phyloP scores from a whole-genome alignment of 768 basidiomycete genomes.

The Gloeostereum incarnatum region DNA sequence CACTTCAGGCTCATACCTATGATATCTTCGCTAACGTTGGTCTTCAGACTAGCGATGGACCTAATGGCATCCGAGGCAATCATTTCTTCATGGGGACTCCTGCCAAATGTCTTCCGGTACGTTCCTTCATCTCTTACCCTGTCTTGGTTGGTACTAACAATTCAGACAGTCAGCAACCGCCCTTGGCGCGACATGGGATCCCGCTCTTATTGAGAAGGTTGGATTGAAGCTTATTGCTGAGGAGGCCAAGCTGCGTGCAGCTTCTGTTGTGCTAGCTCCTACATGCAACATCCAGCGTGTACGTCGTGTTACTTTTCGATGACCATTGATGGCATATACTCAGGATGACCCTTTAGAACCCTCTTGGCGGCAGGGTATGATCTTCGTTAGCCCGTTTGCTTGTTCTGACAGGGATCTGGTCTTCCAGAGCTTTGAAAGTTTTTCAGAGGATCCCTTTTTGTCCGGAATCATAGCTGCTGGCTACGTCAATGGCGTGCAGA shows the following conservation, averaged over 20 bases:
- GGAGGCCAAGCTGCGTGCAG: slow-evolving; percentile 64
- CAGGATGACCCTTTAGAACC: slow-evolving; percentile 34
- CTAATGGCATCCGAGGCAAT: slow-evolving; percentile 66
- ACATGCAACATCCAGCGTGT: slow-evolving; percentile 83
- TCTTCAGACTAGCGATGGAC: slow-evolving; percentile 64
- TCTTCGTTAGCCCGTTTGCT: not conserved
- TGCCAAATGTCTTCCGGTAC: slow-evolving; percentile 66
- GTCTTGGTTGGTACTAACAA: not conserved
- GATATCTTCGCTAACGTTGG: not conserved
- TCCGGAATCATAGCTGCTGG: slow-evolving; percentile 63
- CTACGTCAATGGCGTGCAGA: slow-evolving; percentile 73
- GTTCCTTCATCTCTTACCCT: slow-evolving; percentile 12
- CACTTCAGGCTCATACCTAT: slow-evolving; percentile 13
- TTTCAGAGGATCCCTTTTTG: slow-evolving; percentile 70
- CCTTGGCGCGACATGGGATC: slow-evolving; percentile 68
- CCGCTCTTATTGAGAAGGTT: slow-evolving; percentile 49
- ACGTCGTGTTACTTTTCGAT: slow-evolving; percentile 11
- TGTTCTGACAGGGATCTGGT: slow-evolving; percentile 22
- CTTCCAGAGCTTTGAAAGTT: slow-evolving; percentile 68
- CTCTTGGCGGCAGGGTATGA: slow-evolving; percentile 56
- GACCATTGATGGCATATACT: not conserved
- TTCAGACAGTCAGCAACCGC: slow-evolving; percentile 50
- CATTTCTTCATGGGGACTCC: slow-evolving; percentile 79
- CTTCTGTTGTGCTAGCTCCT: slow-evolving; percentile 65
- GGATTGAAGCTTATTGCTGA: slow-evolving; percentile 59